Evolutionary conservation across 2,329 filamentous ascomycete species (phyloP).

Genomic region (Apiospora aurea): DNA sequence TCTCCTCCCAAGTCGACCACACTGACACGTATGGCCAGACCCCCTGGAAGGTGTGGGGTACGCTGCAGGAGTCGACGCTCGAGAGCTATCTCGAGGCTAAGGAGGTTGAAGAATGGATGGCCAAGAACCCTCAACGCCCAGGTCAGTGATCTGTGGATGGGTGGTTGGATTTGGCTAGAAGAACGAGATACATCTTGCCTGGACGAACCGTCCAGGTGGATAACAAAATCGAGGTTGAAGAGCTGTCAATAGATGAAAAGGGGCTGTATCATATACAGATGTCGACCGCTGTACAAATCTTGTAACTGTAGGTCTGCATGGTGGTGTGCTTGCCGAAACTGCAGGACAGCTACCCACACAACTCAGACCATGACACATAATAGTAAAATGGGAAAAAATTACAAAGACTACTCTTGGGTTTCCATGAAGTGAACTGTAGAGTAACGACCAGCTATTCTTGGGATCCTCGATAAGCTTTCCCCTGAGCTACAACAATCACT

Average conservation of each 20-base stretch:
- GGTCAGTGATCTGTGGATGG: neutral
- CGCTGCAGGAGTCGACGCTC: constrained; percentile 60
- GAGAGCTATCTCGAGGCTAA: constrained; percentile 47
- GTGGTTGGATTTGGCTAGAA: neutral
- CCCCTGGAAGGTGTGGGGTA: constrained; percentile 72
- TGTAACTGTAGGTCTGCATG: constrained; percentile 5
- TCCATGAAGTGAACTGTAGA: neutral
- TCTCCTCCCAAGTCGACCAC: constrained; percentile 56
- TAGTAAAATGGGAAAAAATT: constrained; percentile 10
- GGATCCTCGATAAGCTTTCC: neutral
- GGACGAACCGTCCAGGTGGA: neutral
- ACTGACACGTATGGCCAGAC: constrained; percentile 53
- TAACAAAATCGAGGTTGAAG: neutral
- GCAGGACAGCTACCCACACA: neutral
- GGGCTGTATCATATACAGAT: constrained; percentile 27
- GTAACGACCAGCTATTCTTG: neutral
- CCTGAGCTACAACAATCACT: neutral
- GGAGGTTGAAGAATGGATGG: constrained; percentile 43
- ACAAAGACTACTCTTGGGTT: neutral
- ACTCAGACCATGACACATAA: constrained; percentile 1
- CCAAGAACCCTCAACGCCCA: constrained; percentile 36
- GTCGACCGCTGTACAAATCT: constrained; percentile 22
- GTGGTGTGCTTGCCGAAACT: neutral
- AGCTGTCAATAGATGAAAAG: constrained; percentile 25
- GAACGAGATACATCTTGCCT: neutral